These are phyloP conservation scores for Xenoacremonium recifei DNA, from an alignment of 2,329 filamentous ascomycete species.

Conservation along the genomic window DNA sequence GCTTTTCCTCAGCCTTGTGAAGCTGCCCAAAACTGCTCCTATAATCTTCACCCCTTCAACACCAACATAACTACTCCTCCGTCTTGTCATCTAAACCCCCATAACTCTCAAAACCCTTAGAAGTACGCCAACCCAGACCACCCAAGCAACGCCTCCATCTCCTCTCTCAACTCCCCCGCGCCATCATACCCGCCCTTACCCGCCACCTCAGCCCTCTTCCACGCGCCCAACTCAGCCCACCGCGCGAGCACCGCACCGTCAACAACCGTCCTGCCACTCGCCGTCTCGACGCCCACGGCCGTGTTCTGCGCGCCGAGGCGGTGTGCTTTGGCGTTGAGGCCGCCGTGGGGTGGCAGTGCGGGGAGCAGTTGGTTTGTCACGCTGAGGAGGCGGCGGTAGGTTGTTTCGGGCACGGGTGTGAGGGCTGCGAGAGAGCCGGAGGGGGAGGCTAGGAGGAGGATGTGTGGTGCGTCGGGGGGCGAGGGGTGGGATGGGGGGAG, in stretches of 20 bases:
- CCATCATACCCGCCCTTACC: slow-evolving; percentile 67
- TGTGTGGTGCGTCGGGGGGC: slow-evolving; percentile 31
- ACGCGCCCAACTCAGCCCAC: slow-evolving; percentile 74
- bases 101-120: slow-evolving; percentile 19
- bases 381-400: slow-evolving; percentile 80
- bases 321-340: slow-evolving; percentile 81
- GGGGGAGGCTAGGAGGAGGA: slow-evolving; percentile 68
- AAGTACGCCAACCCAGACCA: slow-evolving; percentile 64
- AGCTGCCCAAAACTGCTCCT: too few relatives aligned
- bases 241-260: slow-evolving; percentile 75
- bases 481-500: slow-evolving; percentile 40
- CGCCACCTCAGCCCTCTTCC: slow-evolving; percentile 70
- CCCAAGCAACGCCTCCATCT: slow-evolving; percentile 62
- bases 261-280: slow-evolving; percentile 64
- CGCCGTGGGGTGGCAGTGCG: slow-evolving; percentile 72
- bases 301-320: slow-evolving; percentile 50
- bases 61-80: too few relatives aligned
- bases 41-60: too few relatives aligned
- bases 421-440: slow-evolving; percentile 77
- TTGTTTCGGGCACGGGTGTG: slow-evolving; percentile 72
- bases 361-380: slow-evolving; percentile 78
- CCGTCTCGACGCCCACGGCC: slow-evolving; percentile 54
- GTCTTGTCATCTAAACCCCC: neutral
- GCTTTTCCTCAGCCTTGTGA: too few relatives aligned
- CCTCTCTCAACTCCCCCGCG: slow-evolving; percentile 65